Evolutionary conservation across 2,329 filamentous ascomycete genomes (phyloP).

Genomic region (Fusarium sp.): DNA sequence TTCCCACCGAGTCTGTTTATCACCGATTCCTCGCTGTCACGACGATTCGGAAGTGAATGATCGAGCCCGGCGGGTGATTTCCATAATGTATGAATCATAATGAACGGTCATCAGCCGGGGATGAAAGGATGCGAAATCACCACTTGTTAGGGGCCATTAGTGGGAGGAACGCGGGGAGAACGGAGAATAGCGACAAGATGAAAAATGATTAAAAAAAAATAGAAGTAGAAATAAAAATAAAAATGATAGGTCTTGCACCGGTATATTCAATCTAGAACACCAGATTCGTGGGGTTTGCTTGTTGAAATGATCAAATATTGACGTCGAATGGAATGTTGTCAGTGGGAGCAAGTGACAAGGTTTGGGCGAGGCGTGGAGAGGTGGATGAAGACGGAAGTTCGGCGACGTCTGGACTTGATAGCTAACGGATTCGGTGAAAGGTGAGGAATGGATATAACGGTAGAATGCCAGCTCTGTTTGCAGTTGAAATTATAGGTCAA

Average conservation of each 20-base stretch:
- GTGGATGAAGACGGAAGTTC: constrained; percentile 2
- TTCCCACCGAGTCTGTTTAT: constrained; percentile 35
- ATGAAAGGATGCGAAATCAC: neutral
- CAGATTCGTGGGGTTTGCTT: neutral
- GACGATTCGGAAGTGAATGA: constrained; percentile 26
- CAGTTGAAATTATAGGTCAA: neutral
- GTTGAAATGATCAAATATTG: constrained; percentile 5
- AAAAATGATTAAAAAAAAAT: too few relatives aligned
- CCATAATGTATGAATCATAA: constrained; percentile 40
- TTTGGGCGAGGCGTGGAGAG: constrained; percentile 23
- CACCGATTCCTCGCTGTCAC: constrained; percentile 35
- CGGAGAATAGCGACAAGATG: neutral
- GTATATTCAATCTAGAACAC: constrained; percentile 6
- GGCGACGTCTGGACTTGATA: neutral
- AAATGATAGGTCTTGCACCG: neutral
- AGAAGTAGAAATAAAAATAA: neutral
- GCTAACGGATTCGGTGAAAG: constrained; percentile 2
- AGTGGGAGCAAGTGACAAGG: constrained; percentile 26
- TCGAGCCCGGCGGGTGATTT: constrained; percentile 39
- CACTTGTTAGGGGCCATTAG: constrained; percentile 1
- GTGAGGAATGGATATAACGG: neutral
- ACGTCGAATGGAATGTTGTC: constrained; percentile 12
- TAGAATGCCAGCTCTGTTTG: neutral
- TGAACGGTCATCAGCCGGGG: constrained; percentile 1
- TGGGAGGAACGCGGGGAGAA: neutral